Base-by-base conservation (phyloP, 148 eudicot species). In the Persicaria tinctoria region DNA sequence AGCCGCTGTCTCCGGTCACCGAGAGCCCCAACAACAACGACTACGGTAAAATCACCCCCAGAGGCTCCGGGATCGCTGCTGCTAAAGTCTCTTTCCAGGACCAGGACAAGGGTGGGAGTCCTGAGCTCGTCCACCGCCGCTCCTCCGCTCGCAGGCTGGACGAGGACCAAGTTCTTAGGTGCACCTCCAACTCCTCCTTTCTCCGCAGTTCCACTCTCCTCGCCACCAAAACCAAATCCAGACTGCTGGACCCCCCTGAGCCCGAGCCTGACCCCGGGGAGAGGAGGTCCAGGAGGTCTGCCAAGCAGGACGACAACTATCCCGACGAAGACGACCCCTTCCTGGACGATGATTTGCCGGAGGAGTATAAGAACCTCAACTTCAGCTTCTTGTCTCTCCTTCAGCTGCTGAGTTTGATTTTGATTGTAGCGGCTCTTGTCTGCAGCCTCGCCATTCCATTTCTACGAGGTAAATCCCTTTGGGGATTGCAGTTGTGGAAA, bases 321-420 rank as follows among this genome's bases (percentile, higher is more conserved):
- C 78, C 76, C 0, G 98, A 93, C 17, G 98, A 93, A 5, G 98
- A 93, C 6, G 98, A 93, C 41, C 98, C 98, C 0, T 93, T 90
- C 62, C 27, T 82, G 38, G 92, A 87, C 8, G 41, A 32, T 32
- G 41, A 32, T 32, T 32, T 32, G 41, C 41, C 41, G 2, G 41
- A 32, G 41, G 41, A 92, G 46, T 93, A 81, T 49, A 90, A 74
- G 66, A 89, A 77, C 75, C 73, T 84, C 74, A 87, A 83, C 72
- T 82, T 86, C n/a, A 85, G 84, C 46, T 62, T 78, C 5, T 74
- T 84, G 41, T 76, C 87, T 0, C 60, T 87, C 0, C 14, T 93
- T 56, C 93, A 91, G 38, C 74, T 87, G 82, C 66, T 88, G 50
- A 86, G 90, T 76, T 79, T 91, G 70, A 64, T 91, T 73, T 56